A percentile compares a stretch with the other conserved stretches of the same genome.
phyloP scores from a whole-genome alignment of 345 rosid genomes.

The Eucalyptus guilfoylei region DNA sequence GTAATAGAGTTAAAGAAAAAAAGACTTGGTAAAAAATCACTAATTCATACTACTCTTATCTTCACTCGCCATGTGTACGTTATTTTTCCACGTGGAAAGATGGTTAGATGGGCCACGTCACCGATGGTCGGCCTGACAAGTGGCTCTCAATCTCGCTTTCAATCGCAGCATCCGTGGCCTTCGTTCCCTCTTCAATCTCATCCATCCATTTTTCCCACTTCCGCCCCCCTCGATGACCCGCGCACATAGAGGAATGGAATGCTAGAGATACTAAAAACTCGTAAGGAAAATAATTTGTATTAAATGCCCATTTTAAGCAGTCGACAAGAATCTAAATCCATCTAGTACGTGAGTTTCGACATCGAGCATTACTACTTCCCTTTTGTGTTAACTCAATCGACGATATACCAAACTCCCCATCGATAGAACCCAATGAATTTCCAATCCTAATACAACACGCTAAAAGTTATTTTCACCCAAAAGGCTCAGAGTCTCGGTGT shows the following conservation, averaged over 20 bases:
- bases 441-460: background rate
- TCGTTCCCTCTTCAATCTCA: background rate
- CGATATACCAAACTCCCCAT: rapidly evolving
- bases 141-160: background rate
- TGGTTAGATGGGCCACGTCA: background rate
- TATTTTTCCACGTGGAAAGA: background rate
- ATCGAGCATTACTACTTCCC: rapidly evolving
- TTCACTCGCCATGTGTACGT: rapidly evolving
- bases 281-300: background rate
- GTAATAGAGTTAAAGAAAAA: background rate
- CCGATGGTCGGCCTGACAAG: background rate
- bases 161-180: background rate
- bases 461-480: background rate
- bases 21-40: background rate
- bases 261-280: background rate
- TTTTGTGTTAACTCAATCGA: background rate
- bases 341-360: rapidly evolving
- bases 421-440: background rate
- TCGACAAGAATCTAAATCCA: background rate
- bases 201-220: background rate
- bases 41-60: rapidly evolving
- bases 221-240: rapidly evolving
- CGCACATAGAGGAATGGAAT: background rate
- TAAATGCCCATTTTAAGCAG: background rate
- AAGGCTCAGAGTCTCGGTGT: background rate